Percentiles rank a stretch among this genome's conserved stretches.
Evolutionary conservation across 116 monocot genomes (phyloP).

Genomic region (Dioscorea cayenensis): DNA sequence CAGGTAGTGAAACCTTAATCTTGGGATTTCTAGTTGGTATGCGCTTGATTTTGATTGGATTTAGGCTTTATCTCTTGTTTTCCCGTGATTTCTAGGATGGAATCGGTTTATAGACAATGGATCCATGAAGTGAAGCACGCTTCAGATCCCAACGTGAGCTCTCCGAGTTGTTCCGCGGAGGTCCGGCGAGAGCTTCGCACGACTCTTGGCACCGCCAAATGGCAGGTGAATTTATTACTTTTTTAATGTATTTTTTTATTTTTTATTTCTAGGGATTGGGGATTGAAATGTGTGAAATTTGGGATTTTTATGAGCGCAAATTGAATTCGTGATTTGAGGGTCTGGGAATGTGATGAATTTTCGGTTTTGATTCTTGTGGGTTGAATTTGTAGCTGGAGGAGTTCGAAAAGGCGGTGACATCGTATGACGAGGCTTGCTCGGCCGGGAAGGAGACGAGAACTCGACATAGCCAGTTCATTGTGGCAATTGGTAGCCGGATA

Average conservation of each 20-base stretch:
- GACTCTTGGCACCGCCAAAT: slow-evolving; percentile 77
- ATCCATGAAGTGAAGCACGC: slow-evolving; percentile 36
- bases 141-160: not conserved
- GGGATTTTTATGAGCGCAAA: not conserved
- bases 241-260: not conserved
- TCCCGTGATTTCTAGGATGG: slow-evolving; percentile 47
- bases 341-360: not conserved
- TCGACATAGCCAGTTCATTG: slow-evolving; percentile 32
- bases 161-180: slow-evolving; percentile 12
- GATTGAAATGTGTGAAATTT: slow-evolving; percentile 1
- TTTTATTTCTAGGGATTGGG: slow-evolving; percentile 7
- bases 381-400: slow-evolving; percentile 31
- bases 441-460: slow-evolving; percentile 24
- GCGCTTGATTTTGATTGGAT: not conserved
- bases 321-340: too few species aligned
- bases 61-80: not conserved
- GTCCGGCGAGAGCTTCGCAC: slow-evolving; percentile 68
- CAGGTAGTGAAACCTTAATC: slow-evolving; percentile 16
- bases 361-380: not conserved
- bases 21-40: not conserved
- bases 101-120: slow-evolving; percentile 70
- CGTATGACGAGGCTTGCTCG: slow-evolving; percentile 14
- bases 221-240: slow-evolving; percentile 58
- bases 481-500: slow-evolving; percentile 27
- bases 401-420: slow-evolving; percentile 22